Percentiles rank a stretch among this genome's conserved stretches.
Conservation (phyloP, 176 grass and related monocot species). For the Hordeum marinum region DNA sequence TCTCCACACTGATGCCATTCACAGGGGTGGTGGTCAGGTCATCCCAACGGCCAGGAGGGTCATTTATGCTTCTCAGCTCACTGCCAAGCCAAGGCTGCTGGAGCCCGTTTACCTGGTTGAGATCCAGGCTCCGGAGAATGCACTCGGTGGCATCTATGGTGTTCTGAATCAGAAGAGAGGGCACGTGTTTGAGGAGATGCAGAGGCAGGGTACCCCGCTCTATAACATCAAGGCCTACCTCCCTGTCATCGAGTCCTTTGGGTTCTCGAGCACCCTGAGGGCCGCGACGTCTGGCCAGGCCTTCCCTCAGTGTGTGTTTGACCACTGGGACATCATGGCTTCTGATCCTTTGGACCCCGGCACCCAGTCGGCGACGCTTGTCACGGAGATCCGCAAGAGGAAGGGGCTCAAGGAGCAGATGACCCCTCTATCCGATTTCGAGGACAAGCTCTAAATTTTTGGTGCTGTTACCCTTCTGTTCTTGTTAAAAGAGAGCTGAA, state of each 20-base stretch:
- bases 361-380: conserved; percentile 35
- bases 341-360: conserved; percentile 48
- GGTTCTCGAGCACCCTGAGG: conserved; percentile 35
- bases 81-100: conserved; percentile 70
- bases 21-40: conserved; percentile 75
- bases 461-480: not conserved
- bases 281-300: conserved; percentile 63
- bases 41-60: conserved; percentile 72
- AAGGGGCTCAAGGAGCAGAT: conserved; percentile 76
- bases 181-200: conserved; percentile 60
- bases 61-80: conserved; percentile 69
- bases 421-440: conserved; percentile 57
- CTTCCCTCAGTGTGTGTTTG: conserved; percentile 57
- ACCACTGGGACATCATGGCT: conserved; percentile 66
- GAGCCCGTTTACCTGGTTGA: conserved; percentile 80
- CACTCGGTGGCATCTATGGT: conserved; percentile 62
- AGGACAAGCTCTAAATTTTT: conserved; percentile 53
- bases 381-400: conserved; percentile 48
- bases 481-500: not conserved
- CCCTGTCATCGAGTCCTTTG: conserved; percentile 51
- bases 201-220: conserved; percentile 56
- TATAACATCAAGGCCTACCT: conserved; percentile 88
- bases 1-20: conserved; percentile 81
- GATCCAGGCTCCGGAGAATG: conserved; percentile 74
- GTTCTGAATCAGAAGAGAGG: conserved; percentile 75